Conservation (phyloP, 23 red algal genomes). For the Gracilaria gracilis region DNA sequence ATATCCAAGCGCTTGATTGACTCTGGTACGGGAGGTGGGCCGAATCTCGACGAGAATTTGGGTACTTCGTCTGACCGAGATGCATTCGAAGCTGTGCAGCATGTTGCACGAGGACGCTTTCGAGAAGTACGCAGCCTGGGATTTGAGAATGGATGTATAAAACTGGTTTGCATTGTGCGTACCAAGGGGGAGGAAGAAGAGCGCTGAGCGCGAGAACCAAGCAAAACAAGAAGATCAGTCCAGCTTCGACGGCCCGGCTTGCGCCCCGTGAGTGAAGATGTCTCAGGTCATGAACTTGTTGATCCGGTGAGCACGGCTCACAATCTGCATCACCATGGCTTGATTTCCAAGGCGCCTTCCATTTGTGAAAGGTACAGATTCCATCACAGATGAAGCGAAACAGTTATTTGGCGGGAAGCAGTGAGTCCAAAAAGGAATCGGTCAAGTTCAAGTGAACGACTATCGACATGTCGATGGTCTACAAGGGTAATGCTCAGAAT, state of each 20-base stretch:
- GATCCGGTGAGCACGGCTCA: background rate
- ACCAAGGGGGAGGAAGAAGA: background rate
- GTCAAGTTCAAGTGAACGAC: too few relatives aligned
- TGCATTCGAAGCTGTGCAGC: constrained; percentile 9
- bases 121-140: background rate
- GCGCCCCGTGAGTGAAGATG: too few relatives aligned
- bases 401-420: background rate
- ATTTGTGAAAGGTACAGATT: background rate
- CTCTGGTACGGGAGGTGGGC: constrained; percentile 16
- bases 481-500: too few relatives aligned
- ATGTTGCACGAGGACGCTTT: constrained; percentile 30
- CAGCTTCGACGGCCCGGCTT: too few relatives aligned
- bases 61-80: background rate
- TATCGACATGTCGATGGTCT: too few relatives aligned
- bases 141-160: background rate
- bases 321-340: too few relatives aligned
- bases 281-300: too few relatives aligned
- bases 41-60: background rate
- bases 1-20: constrained; percentile 25
- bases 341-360: background rate
- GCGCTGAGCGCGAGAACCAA: too few relatives aligned
- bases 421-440: too few relatives aligned
- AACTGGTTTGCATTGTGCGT: background rate
- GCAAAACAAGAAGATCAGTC: too few relatives aligned
- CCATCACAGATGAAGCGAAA: background rate